Conservation (phyloP, 1,284 basidiomycete genomes). For the Entoloma clypeatum region DNA sequence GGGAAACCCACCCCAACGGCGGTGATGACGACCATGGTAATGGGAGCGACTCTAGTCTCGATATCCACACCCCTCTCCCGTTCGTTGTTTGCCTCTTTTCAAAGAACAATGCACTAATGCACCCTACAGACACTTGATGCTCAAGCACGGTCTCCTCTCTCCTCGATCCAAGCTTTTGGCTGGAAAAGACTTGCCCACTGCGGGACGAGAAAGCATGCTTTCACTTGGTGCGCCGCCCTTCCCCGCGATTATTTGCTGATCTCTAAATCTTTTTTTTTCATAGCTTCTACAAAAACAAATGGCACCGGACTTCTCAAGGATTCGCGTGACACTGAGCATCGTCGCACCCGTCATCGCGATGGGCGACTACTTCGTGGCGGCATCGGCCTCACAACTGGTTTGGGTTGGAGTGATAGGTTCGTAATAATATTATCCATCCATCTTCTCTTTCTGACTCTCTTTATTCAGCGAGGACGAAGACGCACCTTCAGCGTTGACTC, state of each 20-base stretch:
- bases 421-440: conserved; percentile 25
- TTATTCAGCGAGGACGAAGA: conserved; percentile 70
- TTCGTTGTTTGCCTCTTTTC: conserved; percentile 37
- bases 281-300: conserved; percentile 11
- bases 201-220: conserved; percentile 33
- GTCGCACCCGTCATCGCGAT: conserved; percentile 68
- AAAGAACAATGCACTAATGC: background rate
- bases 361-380: conserved; percentile 64
- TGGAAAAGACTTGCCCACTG: conserved; percentile 12
- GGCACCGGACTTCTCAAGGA: conserved; percentile 51
- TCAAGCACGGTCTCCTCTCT: conserved; percentile 70
- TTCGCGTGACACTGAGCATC: conserved; percentile 56
- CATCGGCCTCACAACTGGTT: conserved; percentile 73
- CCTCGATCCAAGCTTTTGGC: conserved; percentile 64
- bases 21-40: conserved; percentile 30
- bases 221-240: conserved; percentile 35
- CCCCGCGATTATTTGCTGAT: background rate
- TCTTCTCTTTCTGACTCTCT: background rate
- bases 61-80: conserved; percentile 76
- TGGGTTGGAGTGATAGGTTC: conserved; percentile 81
- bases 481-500: conserved; percentile 69
- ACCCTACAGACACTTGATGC: conserved; percentile 62
- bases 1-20: conserved; percentile 7
- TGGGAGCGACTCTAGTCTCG: conserved; percentile 59
- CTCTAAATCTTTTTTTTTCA: background rate